Conservation (phyloP, 2,329 filamentous ascomycete species). For the Hymenoscyphus repandus region DNA sequence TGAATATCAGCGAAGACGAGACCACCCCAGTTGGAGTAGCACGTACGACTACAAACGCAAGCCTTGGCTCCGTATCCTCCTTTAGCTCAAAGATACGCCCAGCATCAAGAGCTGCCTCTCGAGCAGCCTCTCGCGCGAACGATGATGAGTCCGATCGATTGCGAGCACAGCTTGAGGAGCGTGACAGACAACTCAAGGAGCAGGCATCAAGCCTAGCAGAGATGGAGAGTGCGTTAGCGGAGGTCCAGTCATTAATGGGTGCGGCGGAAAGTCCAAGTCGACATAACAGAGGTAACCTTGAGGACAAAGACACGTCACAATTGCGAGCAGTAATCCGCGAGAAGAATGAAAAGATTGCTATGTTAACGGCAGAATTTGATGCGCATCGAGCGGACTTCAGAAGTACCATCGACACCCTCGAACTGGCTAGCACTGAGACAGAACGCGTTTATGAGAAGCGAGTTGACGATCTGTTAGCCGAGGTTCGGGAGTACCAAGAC, state of each 20-base stretch:
- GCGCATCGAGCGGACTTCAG: slow-evolving; percentile 91
- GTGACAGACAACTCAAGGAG: slow-evolving; percentile 82
- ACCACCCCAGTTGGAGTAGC: slow-evolving; percentile 46
- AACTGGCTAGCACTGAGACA: slow-evolving; percentile 92
- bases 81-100: slow-evolving; percentile 50
- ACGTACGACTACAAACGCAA: slow-evolving; percentile 46
- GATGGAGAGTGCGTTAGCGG: slow-evolving; percentile 84
- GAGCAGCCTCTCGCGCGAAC: slow-evolving; percentile 33
- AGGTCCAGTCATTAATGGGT: slow-evolving; percentile 70
- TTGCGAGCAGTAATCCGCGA: slow-evolving; percentile 80
- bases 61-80: slow-evolving; percentile 49
- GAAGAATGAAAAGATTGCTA: slow-evolving; percentile 94
- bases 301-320: slow-evolving; percentile 69
- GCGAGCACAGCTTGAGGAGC: slow-evolving; percentile 70
- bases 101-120: slow-evolving; percentile 33
- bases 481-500: slow-evolving; percentile 77
- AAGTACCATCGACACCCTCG: slow-evolving; percentile 92
- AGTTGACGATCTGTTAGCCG: slow-evolving; percentile 78
- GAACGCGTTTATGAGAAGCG: slow-evolving; percentile 93
- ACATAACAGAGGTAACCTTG: slow-evolving; percentile 43
- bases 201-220: slow-evolving; percentile 78
- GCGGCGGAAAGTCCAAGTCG: slow-evolving; percentile 43
- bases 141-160: slow-evolving; percentile 70
- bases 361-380: slow-evolving; percentile 92
- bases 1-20: slow-evolving; percentile 52